phyloP scores from a whole-genome alignment of 352 stramenopile species.

The Pythium volutum region DNA sequence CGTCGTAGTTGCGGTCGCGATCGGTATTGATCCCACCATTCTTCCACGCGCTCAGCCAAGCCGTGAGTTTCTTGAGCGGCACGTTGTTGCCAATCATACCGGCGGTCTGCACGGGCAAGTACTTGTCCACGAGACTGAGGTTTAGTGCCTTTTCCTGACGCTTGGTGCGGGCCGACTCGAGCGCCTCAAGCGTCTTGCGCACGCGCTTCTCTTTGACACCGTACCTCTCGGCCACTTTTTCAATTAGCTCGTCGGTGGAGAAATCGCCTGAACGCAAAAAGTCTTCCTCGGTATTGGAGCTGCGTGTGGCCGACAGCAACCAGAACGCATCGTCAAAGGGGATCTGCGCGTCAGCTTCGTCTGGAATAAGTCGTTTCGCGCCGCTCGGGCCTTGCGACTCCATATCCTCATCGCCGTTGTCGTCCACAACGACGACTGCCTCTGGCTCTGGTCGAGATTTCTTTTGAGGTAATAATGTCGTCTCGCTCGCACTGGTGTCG shows the following conservation, averaged over 20 bases:
- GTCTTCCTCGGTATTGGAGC: neutral
- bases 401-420: slow-evolving; percentile 32
- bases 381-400: neutral
- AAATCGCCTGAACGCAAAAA: slow-evolving; percentile 6
- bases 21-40: slow-evolving; percentile 33
- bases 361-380: neutral
- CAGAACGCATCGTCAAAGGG: slow-evolving; percentile 59
- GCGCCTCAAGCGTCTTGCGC: slow-evolving; percentile 42
- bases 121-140: slow-evolving; percentile 64
- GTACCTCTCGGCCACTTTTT: slow-evolving; percentile 49
- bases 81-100: slow-evolving; percentile 72
- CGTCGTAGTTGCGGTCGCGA: slow-evolving; percentile 44
- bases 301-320: slow-evolving; percentile 34
- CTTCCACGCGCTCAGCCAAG: slow-evolving; percentile 80
- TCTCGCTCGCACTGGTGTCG: neutral
- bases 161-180: slow-evolving; percentile 45
- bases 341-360: slow-evolving; percentile 40
- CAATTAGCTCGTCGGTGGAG: slow-evolving; percentile 39
- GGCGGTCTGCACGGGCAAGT: slow-evolving; percentile 47
- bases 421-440: slow-evolving; percentile 32
- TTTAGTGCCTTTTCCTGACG: slow-evolving; percentile 48
- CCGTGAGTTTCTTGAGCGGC: slow-evolving; percentile 52
- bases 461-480: neutral
- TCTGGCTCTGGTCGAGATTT: neutral
- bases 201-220: slow-evolving; percentile 55